Base-by-base conservation (phyloP, 306 rosid species). In the Pterocarpus macrocarpus region DNA sequence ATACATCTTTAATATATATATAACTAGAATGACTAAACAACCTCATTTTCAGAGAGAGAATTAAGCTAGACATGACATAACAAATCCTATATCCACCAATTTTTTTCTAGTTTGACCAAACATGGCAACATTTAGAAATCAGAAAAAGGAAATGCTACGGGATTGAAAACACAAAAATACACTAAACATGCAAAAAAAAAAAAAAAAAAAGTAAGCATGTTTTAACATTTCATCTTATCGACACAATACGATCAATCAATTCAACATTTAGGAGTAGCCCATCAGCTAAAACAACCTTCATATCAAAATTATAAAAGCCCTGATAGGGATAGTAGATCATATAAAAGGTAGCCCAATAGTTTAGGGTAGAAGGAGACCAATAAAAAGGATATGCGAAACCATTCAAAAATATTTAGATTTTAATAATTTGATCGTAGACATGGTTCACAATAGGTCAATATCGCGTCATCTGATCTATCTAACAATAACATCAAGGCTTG, bases 191-290 rank as follows among this genome's bases (percentile, higher is more conserved):
- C 28, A 22, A 22, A 65, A 43, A 58, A 62, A 55, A 38, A 50
- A 66, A 43, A 43, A 16, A 72, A 41, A 30, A 10, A 7, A 17
- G 7, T n/a, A 39, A 69, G 57, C 58, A 58, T 75, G 38, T 34
- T 34, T 35, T 5, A 8, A 32, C 56, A 67, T 22, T 34, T n/a
- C 36, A 78, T 78, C 45, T 52, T 13, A 53, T 28, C 15, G 35
- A 69, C 39, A 50, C 76, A 71, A 70, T 16, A 39, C 16, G 68
- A 70, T 15, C 52, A 17, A 52, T 33, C 44, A 70, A 68, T 69
- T 57, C 71, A 45, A 71, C 12, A 34, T 45, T n/a, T 10, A 57
- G 70, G 72, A 22, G 28, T 22, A 22, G 28, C 28, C 28, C 28
- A 22, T 22, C 28, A 22, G 28, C 28, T 22, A 22, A 69, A 64